Conservation (phyloP, 2,329 filamentous ascomycete species). For the Hirsutella minnesotensis region DNA sequence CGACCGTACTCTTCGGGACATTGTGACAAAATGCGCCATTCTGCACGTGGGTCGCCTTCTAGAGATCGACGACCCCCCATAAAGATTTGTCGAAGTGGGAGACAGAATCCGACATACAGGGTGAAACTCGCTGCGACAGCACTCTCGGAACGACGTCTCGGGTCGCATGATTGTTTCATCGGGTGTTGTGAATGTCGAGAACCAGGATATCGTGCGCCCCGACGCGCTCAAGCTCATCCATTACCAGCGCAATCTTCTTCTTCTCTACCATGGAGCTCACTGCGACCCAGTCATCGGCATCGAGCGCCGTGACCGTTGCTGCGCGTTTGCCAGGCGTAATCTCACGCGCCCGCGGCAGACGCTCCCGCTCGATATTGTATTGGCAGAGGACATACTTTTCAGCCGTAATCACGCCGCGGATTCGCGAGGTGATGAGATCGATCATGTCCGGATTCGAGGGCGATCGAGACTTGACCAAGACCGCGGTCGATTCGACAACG, state of each 20-base stretch:
- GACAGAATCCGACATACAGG: too few relatives aligned
- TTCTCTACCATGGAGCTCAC: constrained; percentile 88
- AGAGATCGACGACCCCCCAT: too few relatives aligned
- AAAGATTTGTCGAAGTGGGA: too few relatives aligned
- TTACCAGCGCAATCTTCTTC: constrained; percentile 71
- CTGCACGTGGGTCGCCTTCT: too few relatives aligned
- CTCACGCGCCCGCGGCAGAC: constrained; percentile 53
- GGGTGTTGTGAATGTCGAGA: constrained; percentile 72
- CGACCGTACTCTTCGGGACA: too few relatives aligned
- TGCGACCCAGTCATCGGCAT: constrained; percentile 88
- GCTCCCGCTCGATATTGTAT: constrained; percentile 75
- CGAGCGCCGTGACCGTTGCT: constrained; percentile 79
- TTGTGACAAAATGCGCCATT: too few relatives aligned
- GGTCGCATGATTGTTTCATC: too few relatives aligned
- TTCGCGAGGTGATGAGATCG: constrained; percentile 73
- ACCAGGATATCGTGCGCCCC: constrained; percentile 82
- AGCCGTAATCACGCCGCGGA: constrained; percentile 87
- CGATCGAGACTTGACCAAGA: constrained; percentile 82
- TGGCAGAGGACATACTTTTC: constrained; percentile 91
- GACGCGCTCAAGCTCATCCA: constrained; percentile 68
- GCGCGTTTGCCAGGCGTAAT: constrained; percentile 92
- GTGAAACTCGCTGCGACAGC: too few relatives aligned
- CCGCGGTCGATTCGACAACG: constrained; percentile 75
- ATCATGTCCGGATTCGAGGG: constrained; percentile 72
- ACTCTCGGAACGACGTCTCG: too few relatives aligned